Evolutionary conservation across 2,329 filamentous ascomycete genomes (phyloP).

Genomic region (Microascus cirrosus): DNA sequence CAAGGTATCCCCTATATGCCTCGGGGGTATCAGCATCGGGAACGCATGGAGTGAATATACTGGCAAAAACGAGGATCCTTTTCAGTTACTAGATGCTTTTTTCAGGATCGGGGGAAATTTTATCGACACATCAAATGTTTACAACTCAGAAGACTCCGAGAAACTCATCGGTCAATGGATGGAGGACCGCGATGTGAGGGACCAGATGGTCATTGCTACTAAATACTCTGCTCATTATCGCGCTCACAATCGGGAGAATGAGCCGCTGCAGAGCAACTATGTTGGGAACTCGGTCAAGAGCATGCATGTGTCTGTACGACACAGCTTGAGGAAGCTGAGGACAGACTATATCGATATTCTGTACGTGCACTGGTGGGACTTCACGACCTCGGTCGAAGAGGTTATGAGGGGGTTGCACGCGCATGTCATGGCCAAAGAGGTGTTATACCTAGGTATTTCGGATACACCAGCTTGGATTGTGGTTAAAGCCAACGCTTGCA

Average conservation of each 20-base stretch:
- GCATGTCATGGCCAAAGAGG: background rate
- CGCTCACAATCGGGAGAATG: background rate
- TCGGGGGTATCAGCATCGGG: background rate
- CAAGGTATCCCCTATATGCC: background rate
- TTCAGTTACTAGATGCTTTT: background rate
- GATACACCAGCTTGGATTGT: background rate
- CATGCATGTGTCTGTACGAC: background rate
- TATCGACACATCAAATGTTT: background rate
- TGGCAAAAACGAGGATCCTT: background rate
- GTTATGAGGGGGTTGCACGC: background rate
- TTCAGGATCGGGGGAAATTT: background rate
- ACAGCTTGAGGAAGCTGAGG: background rate
- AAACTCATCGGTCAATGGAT: background rate
- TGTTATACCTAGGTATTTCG: background rate
- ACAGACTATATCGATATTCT: background rate
- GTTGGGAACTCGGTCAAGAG: background rate
- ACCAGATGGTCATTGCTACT: background rate
- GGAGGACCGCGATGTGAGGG: background rate
- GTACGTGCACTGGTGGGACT: background rate
- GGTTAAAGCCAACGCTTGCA: background rate
- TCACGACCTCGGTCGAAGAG: background rate
- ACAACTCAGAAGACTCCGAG: background rate
- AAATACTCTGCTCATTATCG: background rate
- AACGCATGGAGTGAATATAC: background rate
- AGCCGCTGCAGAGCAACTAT: background rate